These are phyloP conservation scores for Didymella glomerata DNA, from an alignment of 2,329 filamentous ascomycete species.

Conservation along the genomic window DNA sequence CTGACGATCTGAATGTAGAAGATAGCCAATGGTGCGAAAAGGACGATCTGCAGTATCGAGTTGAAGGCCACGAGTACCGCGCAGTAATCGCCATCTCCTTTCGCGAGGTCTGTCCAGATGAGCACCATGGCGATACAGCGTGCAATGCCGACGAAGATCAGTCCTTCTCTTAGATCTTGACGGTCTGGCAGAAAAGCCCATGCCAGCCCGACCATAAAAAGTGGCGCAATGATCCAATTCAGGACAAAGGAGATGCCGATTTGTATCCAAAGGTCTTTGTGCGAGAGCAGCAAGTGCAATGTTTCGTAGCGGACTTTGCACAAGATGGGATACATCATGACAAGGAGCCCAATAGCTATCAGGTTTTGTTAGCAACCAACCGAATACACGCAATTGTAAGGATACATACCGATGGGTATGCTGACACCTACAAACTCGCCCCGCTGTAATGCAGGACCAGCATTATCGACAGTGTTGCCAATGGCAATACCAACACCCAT, in stretches of 20 bases:
- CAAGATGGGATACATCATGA: constrained; percentile 95
- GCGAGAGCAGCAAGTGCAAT: constrained; percentile 70
- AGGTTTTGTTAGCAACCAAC: neutral
- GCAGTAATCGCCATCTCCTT: constrained; percentile 82
- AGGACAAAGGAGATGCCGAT: constrained; percentile 77
- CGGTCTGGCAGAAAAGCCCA: constrained; percentile 64
- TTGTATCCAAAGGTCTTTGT: constrained; percentile 76
- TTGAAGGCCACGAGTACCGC: constrained; percentile 65
- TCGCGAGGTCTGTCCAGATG: constrained; percentile 81
- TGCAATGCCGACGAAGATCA: constrained; percentile 84
- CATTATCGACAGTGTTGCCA: constrained; percentile 75
- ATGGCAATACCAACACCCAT: constrained; percentile 79
- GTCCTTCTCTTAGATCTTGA: constrained; percentile 64
- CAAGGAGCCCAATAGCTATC: constrained; percentile 76
- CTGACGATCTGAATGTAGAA: constrained; percentile 73
- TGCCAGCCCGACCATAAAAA: constrained; percentile 79
- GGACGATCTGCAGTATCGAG: constrained; percentile 58
- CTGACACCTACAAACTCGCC: constrained; percentile 77
- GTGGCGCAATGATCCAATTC: constrained; percentile 84
- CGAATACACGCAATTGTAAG: neutral
- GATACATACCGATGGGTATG: constrained; percentile 67
- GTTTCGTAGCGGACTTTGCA: constrained; percentile 85
- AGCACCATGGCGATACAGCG: constrained; percentile 89
- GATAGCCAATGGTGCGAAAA: constrained; percentile 58
- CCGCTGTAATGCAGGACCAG: constrained; percentile 69